Conservation (phyloP, 2,329 filamentous ascomycete species). For the Fusarium tupiense region DNA sequence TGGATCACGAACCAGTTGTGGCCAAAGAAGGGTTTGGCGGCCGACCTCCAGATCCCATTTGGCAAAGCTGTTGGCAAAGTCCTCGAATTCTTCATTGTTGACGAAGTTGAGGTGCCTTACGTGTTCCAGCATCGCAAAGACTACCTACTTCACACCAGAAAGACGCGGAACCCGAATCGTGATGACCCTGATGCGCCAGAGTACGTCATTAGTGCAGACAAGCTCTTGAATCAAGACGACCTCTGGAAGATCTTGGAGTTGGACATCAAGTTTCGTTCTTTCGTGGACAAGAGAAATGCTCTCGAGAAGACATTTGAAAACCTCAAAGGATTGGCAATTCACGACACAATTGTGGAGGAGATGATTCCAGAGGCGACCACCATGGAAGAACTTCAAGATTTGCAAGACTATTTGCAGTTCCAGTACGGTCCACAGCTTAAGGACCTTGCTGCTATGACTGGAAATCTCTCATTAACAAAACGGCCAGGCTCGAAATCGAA, state of each 20-base stretch:
- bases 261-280: slow-evolving; percentile 92
- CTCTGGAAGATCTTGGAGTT: slow-evolving; percentile 95
- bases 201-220: slow-evolving; percentile 81
- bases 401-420: slow-evolving; percentile 97
- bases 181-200: slow-evolving; percentile 77
- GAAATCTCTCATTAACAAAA: slow-evolving; percentile 73
- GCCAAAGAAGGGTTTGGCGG: slow-evolving; percentile 81
- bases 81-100: slow-evolving; percentile 92
- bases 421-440: slow-evolving; percentile 87
- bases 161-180: slow-evolving; percentile 67
- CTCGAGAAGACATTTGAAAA: slow-evolving; percentile 83
- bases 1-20: slow-evolving; percentile 95
- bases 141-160: slow-evolving; percentile 91
- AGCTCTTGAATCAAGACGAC: slow-evolving; percentile 90
- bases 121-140: slow-evolving; percentile 99
- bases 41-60: slow-evolving; percentile 82
- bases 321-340: slow-evolving; percentile 70
- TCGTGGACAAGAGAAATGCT: slow-evolving; percentile 90
- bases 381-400: slow-evolving; percentile 94
- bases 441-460: slow-evolving; percentile 74
- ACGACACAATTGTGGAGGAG: slow-evolving; percentile 81
- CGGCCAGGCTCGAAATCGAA: slow-evolving; percentile 85
- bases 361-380: slow-evolving; percentile 83
- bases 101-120: slow-evolving; percentile 95
- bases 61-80: slow-evolving; percentile 90